Conservation (phyloP, 352 stramenopile genomes). For the Thalassiosira delicatula region DNA sequence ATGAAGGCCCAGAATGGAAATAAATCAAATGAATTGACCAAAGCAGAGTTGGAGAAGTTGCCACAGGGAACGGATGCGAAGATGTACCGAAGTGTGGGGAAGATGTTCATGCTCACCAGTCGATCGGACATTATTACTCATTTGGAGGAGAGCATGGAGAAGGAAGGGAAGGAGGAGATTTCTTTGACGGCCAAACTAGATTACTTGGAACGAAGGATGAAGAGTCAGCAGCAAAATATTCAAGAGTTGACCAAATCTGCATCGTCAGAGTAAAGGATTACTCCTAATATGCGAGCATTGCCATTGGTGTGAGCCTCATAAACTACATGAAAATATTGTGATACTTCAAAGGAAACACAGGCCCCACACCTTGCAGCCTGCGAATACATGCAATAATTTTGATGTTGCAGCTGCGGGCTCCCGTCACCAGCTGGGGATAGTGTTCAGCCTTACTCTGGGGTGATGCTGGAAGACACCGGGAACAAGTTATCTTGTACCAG, state of each 20-base stretch:
- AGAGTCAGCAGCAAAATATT: slow-evolving; percentile 83
- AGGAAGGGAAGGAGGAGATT: slow-evolving; percentile 63
- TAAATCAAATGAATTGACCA: slow-evolving; percentile 74
- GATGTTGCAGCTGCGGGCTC: too few species aligned
- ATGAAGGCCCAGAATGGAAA: slow-evolving; percentile 63
- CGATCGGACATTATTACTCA: slow-evolving; percentile 67
- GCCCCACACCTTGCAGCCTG: too few species aligned
- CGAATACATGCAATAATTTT: too few species aligned
- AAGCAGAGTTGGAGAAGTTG: slow-evolving; percentile 73
- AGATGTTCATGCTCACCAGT: slow-evolving; percentile 81
- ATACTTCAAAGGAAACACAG: too few species aligned
- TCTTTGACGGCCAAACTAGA: slow-evolving; percentile 77
- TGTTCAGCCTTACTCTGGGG: too few species aligned
- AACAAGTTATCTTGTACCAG: too few species aligned
- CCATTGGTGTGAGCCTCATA: too few species aligned
- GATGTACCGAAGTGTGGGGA: slow-evolving; percentile 80
- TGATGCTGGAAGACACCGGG: too few species aligned
- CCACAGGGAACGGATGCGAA: slow-evolving; percentile 55
- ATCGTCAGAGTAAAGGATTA: slow-evolving; percentile 33
- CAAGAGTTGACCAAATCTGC: slow-evolving; percentile 70
- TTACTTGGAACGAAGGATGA: slow-evolving; percentile 81
- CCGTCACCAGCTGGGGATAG: too few species aligned
- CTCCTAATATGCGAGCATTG: too few species aligned
- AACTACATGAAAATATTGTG: too few species aligned
- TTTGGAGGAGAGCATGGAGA: slow-evolving; percentile 66